These are phyloP conservation scores for Amphibolis antarctica DNA, from an alignment of 106 monocot genomes.

Conservation along the genomic window DNA sequence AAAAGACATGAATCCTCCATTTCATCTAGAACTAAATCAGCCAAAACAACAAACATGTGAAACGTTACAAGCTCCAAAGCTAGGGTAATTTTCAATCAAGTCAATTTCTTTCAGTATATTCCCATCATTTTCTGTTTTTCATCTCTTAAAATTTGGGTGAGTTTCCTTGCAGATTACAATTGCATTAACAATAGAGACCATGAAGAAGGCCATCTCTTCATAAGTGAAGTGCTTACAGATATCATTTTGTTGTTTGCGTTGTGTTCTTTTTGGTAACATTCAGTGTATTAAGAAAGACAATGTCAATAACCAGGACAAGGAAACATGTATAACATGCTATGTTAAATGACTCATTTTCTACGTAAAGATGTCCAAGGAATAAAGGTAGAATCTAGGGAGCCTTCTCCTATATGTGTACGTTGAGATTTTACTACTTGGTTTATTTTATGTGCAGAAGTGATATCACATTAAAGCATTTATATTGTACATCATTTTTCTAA, in stretches of 20 bases:
- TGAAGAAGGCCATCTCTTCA: neutral
- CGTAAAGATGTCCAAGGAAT: constrained; percentile 4
- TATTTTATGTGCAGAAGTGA: no score
- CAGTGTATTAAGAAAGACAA: constrained; percentile 4
- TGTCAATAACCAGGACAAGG: neutral
- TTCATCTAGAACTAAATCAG: constrained; percentile 50
- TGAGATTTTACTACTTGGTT: no score
- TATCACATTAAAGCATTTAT: no score
- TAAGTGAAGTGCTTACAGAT: neutral
- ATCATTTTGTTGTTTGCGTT: neutral
- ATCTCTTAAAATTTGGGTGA: neutral
- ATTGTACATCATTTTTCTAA: no score
- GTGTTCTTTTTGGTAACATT: neutral
- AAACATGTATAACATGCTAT: neutral
- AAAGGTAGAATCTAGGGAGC: neutral
- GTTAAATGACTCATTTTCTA: neutral
- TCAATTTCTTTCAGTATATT: neutral
- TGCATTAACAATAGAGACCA: constrained; percentile 16
- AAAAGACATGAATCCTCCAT: constrained; percentile 25
- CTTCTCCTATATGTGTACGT: neutral
- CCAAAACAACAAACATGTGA: constrained; percentile 33
- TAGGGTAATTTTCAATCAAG: constrained; percentile 27
- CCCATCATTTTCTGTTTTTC: neutral
- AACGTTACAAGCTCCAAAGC: constrained; percentile 25
- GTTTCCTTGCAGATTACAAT: constrained; percentile 38